phyloP scores from a whole-genome alignment of 2,329 filamentous ascomycete species.

The Calonectria pteridis region DNA sequence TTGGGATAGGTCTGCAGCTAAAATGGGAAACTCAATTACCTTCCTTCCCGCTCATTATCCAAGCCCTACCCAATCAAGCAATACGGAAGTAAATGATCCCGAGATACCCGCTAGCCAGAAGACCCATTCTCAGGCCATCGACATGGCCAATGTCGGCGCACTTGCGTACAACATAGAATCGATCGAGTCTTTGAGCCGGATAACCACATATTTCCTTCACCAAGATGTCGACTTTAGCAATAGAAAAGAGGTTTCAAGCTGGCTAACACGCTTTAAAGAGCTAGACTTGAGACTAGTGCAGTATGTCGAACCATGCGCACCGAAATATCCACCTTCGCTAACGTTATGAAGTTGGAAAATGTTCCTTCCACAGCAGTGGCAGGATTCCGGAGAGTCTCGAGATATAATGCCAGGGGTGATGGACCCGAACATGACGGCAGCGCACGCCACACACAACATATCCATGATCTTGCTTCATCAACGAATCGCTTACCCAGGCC shows the following conservation, averaged over 20 bases:
- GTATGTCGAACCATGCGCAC: conserved; percentile 32
- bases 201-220: conserved; percentile 60
- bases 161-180: conserved; percentile 62
- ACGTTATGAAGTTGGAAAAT: conserved; percentile 54
- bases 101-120: conserved; percentile 9
- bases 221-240: conserved; percentile 56
- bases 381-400: conserved; percentile 48
- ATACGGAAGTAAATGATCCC: conserved; percentile 26
- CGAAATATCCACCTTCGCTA: not conserved
- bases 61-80: conserved; percentile 35
- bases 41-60: conserved; percentile 51
- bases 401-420: conserved; percentile 48
- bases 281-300: conserved; percentile 60
- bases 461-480: conserved; percentile 64
- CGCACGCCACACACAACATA: conserved; percentile 63
- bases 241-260: conserved; percentile 55
- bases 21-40: conserved; percentile 54
- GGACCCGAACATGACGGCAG: conserved; percentile 63
- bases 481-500: conserved; percentile 58
- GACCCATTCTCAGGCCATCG: conserved; percentile 20
- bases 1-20: conserved; percentile 55
- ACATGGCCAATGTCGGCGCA: conserved; percentile 56
- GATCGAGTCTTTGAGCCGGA: conserved; percentile 58
- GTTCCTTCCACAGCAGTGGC: conserved; percentile 58
- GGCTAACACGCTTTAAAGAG: conserved; percentile 61